Evolutionary conservation across 169 alveolate species (phyloP).

Genomic region (Plasmodium berghei): DNA sequence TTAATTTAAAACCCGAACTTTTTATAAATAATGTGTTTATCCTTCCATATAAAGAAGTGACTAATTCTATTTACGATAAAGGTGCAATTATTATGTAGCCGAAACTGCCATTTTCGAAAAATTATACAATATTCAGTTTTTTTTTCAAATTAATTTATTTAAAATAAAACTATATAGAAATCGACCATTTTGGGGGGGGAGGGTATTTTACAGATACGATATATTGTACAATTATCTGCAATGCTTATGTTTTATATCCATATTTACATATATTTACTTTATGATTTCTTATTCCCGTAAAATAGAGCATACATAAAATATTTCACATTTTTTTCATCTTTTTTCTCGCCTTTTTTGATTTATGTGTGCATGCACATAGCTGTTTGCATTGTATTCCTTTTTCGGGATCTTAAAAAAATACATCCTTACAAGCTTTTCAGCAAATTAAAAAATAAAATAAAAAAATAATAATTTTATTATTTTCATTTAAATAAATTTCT

Average conservation of each 20-base stretch:
- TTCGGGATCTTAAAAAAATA: no score
- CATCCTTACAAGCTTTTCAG: neutral
- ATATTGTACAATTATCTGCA: no score
- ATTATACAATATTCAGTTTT: no score
- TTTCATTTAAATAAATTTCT: neutral
- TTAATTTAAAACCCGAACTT: constrained; percentile 91
- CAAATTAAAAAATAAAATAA: constrained; percentile 4
- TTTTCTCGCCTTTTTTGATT: neutral
- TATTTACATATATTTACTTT: no score
- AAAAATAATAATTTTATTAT: neutral
- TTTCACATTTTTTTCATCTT: neutral
- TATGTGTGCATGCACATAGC: neutral
- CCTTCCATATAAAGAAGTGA: constrained; percentile 92
- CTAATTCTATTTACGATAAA: constrained; percentile 72
- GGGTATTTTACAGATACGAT: no score
- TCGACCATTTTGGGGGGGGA: no score
- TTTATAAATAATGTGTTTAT: constrained; percentile 90
- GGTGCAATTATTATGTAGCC: constrained; percentile 77
- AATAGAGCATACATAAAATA: no score
- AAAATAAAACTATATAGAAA: no score
- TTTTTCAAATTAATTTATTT: no score
- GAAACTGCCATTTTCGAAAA: no score
- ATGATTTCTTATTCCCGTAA: no score
- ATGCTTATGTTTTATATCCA: no score
- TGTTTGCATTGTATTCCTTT: neutral